Evolutionary conservation across 306 rosid genomes (phyloP).

Genomic region (Chamaecrista fasciculata): DNA sequence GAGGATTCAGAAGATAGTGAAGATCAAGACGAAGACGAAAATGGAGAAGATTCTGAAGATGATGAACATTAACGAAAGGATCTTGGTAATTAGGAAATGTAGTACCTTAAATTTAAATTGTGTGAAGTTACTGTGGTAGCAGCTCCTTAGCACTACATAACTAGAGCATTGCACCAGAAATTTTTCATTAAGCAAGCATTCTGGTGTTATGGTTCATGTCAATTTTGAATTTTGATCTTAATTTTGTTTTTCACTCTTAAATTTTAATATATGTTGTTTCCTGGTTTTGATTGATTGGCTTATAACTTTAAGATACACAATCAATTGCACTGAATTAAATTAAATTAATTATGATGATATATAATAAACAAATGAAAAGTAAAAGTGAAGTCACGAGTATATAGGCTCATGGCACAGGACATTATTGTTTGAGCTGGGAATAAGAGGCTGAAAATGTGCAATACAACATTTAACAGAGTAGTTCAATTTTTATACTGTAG

Average conservation of each 20-base stretch:
- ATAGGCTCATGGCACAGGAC: too few relatives aligned
- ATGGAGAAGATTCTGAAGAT: constrained; percentile 27
- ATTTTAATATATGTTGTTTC: too few relatives aligned
- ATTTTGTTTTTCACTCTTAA: too few relatives aligned
- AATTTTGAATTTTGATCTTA: neutral
- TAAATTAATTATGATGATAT: too few relatives aligned
- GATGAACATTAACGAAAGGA: constrained; percentile 27
- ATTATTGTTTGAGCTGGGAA: too few relatives aligned
- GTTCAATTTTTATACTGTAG: too few relatives aligned
- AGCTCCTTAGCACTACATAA: neutral
- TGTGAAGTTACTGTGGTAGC: neutral
- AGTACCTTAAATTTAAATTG: neutral
- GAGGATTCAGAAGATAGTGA: constrained; percentile 12
- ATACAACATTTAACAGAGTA: too few relatives aligned
- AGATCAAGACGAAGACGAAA: constrained; percentile 27
- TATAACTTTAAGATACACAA: too few relatives aligned
- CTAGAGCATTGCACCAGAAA: constrained; percentile 17
- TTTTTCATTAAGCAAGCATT: constrained; percentile 23
- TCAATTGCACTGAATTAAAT: too few relatives aligned
- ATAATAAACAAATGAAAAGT: too few relatives aligned
- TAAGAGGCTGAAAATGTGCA: too few relatives aligned
- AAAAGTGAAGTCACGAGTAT: constrained; percentile 30
- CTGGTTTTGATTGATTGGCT: neutral
- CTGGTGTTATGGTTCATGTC: constrained; percentile 9
- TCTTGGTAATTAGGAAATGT: neutral